phyloP scores from a whole-genome alignment of 352 stramenopile species.

The Paralagenidium karlingii region DNA sequence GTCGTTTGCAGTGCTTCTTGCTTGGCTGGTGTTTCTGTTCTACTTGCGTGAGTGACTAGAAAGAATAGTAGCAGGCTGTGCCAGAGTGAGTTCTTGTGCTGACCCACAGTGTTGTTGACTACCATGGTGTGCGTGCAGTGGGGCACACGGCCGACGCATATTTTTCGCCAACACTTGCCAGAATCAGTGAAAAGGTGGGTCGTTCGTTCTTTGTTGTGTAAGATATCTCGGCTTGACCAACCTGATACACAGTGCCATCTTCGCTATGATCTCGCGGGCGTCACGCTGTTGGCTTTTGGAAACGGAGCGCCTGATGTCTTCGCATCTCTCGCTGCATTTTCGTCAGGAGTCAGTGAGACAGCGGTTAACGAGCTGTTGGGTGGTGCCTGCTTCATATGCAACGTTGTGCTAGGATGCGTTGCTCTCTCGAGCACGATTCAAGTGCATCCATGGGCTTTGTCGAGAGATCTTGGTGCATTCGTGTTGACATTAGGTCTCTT shows the following conservation, averaged over 20 bases:
- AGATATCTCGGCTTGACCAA: not conserved
- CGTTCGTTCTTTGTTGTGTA: no score
- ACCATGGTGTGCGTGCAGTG: constrained; percentile 32
- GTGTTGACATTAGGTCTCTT: constrained; percentile 33
- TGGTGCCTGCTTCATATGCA: constrained; percentile 93
- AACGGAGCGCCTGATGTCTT: constrained; percentile 97
- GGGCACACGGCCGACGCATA: constrained; percentile 96
- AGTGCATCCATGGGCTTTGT: constrained; percentile 53
- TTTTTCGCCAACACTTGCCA: constrained; percentile 94
- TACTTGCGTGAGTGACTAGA: constrained; percentile 49
- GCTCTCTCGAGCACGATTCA: constrained; percentile 57
- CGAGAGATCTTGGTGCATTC: constrained; percentile 41
- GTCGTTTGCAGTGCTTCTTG: constrained; percentile 31
- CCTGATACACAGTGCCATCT: constrained; percentile 37
- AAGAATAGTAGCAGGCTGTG: no score
- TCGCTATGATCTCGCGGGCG: constrained; percentile 89
- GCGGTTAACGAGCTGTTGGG: constrained; percentile 92
- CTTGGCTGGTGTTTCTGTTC: constrained; percentile 68
- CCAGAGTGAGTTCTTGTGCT: not conserved
- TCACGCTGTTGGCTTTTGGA: constrained; percentile 96
- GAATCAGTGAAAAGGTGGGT: constrained; percentile 86
- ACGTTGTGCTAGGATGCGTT: constrained; percentile 83
- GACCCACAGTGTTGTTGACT: constrained; percentile 1
- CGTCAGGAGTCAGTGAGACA: constrained; percentile 44
- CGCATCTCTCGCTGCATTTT: constrained; percentile 80